Evolutionary conservation across 345 rosid species (phyloP).

Genomic region (Euphorbia pulcherrima): DNA sequence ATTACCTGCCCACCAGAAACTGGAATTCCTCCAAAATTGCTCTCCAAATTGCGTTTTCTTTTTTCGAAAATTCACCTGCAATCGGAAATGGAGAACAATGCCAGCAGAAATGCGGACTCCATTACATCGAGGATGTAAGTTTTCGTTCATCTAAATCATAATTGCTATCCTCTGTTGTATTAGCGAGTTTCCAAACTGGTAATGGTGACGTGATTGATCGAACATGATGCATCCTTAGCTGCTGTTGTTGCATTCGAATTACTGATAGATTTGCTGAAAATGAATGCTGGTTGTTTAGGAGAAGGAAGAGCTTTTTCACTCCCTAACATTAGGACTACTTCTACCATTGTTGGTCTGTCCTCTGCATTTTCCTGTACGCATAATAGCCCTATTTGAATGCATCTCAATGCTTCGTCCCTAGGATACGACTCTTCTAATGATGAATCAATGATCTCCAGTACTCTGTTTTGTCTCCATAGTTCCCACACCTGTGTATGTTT

Average conservation of each 20-base stretch:
- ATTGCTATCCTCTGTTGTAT: too few species aligned
- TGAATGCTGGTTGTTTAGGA: conserved; percentile 9
- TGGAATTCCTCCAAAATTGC: too few species aligned
- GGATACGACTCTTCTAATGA: not conserved
- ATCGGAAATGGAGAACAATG: too few species aligned
- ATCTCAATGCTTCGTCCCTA: conserved; percentile 1
- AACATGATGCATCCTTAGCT: not conserved
- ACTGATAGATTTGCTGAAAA: not conserved
- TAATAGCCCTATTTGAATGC: conserved; percentile 17
- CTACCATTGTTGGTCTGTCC: conserved; percentile 15
- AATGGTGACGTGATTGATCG: not conserved
- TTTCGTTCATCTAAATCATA: not conserved
- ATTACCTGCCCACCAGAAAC: too few species aligned
- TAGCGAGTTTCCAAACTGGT: not conserved
- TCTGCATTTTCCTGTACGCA: not conserved
- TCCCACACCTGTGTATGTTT: conserved; percentile 21
- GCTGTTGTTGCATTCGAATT: not conserved
- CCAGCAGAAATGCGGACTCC: too few species aligned
- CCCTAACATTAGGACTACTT: conserved; percentile 11
- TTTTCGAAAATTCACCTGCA: too few species aligned
- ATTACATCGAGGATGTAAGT: not conserved
- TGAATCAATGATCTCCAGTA: conserved; percentile 11
- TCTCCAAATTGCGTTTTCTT: too few species aligned
- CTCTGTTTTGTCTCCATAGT: conserved; percentile 11
- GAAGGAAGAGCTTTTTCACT: not conserved